Evolutionary conservation across 768 basidiomycete genomes (phyloP), one percentile per base, ranked within the genome.

Genomic region (Boletus speciosus): DNA sequence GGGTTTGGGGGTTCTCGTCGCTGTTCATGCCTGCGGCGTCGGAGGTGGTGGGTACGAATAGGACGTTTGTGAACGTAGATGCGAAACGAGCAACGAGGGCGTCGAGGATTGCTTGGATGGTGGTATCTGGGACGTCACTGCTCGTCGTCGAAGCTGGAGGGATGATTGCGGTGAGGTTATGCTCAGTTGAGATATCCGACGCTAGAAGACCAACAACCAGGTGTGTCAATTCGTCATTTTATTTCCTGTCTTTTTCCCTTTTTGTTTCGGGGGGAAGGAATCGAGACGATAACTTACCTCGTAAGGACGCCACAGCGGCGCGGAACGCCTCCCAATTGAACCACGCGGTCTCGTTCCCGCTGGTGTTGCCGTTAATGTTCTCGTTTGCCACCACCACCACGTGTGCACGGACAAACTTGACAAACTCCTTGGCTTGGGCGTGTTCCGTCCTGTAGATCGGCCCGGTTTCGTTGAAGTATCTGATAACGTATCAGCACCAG

Each of bases 391-490:
- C 15, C 12, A 54, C 53, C 5, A 25, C 49, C 2, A 54, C 53
- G 35, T 52, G 41, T 23, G 35, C 21, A 34, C 35, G 49, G 12
- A 52, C 53, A 32, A 54, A 43, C 11, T 52, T 36, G 35, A 54
- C 39, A 25, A 54, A 54, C 21, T 52, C 53, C 34, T 54, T 54
- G 23, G 34, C 49, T 27, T 54, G 49, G 10, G 25, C 8, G 27
- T 52, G 40, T 23, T 54, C 53, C 19, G 27, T 16, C 40, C 23
- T 14, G 19, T 54, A 54, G 32, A 54, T 54, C 15, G 52, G 52
- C 19, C 52, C 52, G 10, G 52, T 54, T 40, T 54, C 52, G 34
- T 54, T 54, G 34, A 54, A 54, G 27, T 54, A 54, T 10, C 52
- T 54, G 61, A 49, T 36, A 16, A 6, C 11, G 31, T 21, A n/a